A percentile compares a stretch with the other conserved stretches of the same genome.
Conservation (phyloP, 2,329 filamentous ascomycete genomes). For the Aspergillus phoenicis region DNA sequence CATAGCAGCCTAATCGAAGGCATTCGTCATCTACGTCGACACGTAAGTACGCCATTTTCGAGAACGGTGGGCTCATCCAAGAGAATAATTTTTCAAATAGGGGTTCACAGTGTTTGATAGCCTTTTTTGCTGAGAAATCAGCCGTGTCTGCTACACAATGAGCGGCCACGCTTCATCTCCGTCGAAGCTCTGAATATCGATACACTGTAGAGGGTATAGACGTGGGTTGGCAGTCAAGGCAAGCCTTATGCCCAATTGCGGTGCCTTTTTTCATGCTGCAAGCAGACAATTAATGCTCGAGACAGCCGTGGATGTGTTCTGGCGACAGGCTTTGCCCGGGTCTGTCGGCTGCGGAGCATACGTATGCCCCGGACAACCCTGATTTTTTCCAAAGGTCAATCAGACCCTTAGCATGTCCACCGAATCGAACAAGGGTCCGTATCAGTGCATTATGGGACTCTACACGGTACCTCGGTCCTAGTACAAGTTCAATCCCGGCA, state of each 20-base stretch:
- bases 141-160: not conserved
- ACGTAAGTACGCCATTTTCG: not conserved
- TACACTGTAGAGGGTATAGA: not conserved
- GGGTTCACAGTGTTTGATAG: not conserved
- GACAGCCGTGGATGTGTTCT: not conserved
- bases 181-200: not conserved
- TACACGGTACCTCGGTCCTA: not conserved
- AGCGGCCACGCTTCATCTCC: not conserved
- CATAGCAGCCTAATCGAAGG: not conserved
- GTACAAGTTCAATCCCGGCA: not conserved
- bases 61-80: not conserved
- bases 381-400: not conserved
- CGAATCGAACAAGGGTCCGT: not conserved
- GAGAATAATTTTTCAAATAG: not conserved
- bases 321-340: not conserved
- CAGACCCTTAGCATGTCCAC: not conserved
- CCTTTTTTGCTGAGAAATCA: not conserved
- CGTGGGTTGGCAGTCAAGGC: not conserved
- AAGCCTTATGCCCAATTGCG: not conserved
- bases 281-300: not conserved
- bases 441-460: not conserved
- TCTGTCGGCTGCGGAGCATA: not conserved
- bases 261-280: not conserved
- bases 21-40: not conserved
- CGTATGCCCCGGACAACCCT: slow-evolving; percentile 1